These are phyloP conservation scores for Pleurotus eryngii DNA, from an alignment of 768 basidiomycete species.

Conservation along the genomic window DNA sequence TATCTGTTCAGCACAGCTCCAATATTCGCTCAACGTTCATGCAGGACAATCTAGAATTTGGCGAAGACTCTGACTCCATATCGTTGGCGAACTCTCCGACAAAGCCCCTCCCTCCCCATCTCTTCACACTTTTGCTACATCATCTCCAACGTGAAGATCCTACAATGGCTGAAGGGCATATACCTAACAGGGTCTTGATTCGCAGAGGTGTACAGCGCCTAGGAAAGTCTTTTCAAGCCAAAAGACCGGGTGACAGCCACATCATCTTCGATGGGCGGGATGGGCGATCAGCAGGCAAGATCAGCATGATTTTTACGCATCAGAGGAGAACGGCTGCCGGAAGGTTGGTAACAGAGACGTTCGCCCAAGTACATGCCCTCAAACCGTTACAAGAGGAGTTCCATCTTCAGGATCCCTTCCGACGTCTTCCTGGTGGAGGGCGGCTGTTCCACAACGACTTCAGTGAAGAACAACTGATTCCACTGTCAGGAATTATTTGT, in stretches of 20 bases:
- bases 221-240: not conserved
- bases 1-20: conserved; percentile 5
- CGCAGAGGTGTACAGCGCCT: not conserved
- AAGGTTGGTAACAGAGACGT: not conserved
- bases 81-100: not conserved
- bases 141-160: not conserved
- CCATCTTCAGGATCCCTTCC: conserved; percentile 8
- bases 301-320: conserved; percentile 9
- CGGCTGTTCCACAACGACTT: conserved; percentile 11
- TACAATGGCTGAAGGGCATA: not conserved
- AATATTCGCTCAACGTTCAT: conserved; percentile 15
- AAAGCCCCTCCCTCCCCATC: not conserved
- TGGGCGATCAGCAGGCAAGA: conserved; percentile 8
- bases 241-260: conserved; percentile 1
- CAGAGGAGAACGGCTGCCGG: not conserved
- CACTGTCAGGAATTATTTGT: conserved; percentile 9
- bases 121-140: not conserved
- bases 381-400: not conserved
- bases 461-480: not conserved
- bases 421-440: conserved; percentile 10
- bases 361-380: conserved; percentile 2
- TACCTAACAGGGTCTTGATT: not conserved
- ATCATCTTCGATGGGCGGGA: conserved; percentile 1
- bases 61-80: not conserved
- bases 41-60: conserved; percentile 11